These are phyloP conservation scores for Akanthomyces dipterigenus DNA, from an alignment of 2,329 filamentous ascomycete species.

Conservation along the genomic window DNA sequence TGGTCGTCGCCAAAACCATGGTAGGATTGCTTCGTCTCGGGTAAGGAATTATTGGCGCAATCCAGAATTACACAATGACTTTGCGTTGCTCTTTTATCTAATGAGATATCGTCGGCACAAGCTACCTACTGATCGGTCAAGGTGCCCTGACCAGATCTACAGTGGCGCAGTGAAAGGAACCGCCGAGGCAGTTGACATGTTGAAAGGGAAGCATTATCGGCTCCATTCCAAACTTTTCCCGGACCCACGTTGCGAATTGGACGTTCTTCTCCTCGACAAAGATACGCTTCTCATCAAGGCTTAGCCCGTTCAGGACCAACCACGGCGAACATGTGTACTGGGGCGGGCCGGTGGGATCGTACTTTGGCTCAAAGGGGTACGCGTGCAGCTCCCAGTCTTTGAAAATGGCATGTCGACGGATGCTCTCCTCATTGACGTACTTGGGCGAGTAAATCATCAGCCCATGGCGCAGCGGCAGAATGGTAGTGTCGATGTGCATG, in stretches of 20 bases:
- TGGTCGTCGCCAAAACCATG: no score
- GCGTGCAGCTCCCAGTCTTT: conserved; percentile 22
- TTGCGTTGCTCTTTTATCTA: no score
- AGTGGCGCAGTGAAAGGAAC: conserved; percentile 26
- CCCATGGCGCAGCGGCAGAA: conserved; percentile 22
- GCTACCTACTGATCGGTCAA: no score
- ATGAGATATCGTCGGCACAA: no score
- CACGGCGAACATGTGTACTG: conserved; percentile 23
- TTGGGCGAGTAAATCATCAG: conserved; percentile 22
- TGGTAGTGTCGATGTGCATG: conserved; percentile 27
- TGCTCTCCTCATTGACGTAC: conserved; percentile 19
- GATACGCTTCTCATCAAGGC: conserved; percentile 20
- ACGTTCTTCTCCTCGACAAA: conserved; percentile 22
- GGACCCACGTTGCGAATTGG: conserved; percentile 15
- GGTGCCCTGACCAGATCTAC: conserved; percentile 12
- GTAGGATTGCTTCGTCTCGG: no score
- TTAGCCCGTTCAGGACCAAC: conserved; percentile 22
- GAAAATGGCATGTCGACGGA: conserved; percentile 21
- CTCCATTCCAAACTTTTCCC: conserved; percentile 14
- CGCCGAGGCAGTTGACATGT: conserved; percentile 26
- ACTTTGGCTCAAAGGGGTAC: conserved; percentile 18
- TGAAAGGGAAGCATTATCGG: conserved; percentile 20
- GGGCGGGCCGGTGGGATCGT: conserved; percentile 15
- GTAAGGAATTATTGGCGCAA: no score
- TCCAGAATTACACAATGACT: no score